Base-by-base conservation (phyloP, 2,329 filamentous ascomycete species). In the Kalmusia sp. region DNA sequence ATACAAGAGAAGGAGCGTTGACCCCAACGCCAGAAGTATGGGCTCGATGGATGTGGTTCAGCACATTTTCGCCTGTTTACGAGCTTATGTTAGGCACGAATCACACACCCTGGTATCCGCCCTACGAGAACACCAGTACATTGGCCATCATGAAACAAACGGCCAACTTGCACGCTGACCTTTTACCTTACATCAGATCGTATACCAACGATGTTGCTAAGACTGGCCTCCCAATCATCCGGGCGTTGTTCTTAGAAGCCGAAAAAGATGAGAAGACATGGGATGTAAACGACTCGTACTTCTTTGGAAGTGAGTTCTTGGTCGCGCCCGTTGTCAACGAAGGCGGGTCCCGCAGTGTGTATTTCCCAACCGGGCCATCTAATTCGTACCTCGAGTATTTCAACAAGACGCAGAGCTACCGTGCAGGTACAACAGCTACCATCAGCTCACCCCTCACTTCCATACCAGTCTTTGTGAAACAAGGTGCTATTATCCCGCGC, bases 41-140 rank as follows among this genome's bases (percentile, higher is more conserved):
- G 70, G 70, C 70, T 12, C 48, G 71, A 12, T 74, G 72, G 52
- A 78, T 77, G 75, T 71, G 72, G 65, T 74, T 78, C 52, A 65
- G 63, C n/a, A 59, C 70, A 3, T 75, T 70, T 49, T 62, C 59
- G n/a, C 71, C 72, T 7, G 66, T 70, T 27, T 75, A 73, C 52
- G 70, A 73, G 55, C 58, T 74, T 38, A 72, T 73, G 69, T 55
- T 75, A 12, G 71, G 69, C 3, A 70, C 71, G 6, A 63, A 62
- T 34, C 70, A 73, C 52, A 72, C 70, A 12, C 73, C 73, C 7
- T 76, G 69, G 69, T 74, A 74, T 54, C 54, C 65, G 8, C 64
- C 64, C 4, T 73, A 74, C 53, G 39, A 41, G 2, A 68, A 61
- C 2, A 51, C 58, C 4, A 48, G 55, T 17, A 64, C 72, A 4